Base-by-base conservation (phyloP, 192 early-diverging fungal genomes). In the Phlyctochytrium arcticum region DNA sequence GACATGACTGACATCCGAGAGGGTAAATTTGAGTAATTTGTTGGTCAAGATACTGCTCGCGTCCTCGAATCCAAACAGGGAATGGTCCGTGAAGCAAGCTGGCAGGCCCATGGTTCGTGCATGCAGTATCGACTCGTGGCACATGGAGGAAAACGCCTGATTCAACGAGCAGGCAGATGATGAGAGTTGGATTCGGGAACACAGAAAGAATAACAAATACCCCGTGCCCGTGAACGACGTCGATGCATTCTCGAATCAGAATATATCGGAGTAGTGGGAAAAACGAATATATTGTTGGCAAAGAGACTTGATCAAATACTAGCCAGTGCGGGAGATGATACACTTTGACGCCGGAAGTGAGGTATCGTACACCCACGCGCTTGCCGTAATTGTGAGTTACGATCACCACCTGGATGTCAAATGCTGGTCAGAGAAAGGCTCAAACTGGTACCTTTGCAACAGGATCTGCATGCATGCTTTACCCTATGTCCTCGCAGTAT, bases 1-100 rank as follows among this genome's bases (percentile, higher is more conserved):
- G 24, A 95, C 94, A 73, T 97, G 95, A 57, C 95, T 89, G 31
- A 98, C 84, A 60, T 99, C 96, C n/a, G 90, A 92, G 26, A 99
- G 71, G 5, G 95, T 95, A 54, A 96, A 98, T 58, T 99, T 97
- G 10, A 98, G 79, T 55, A 98, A 74, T 77, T 99, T 99, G 85
- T 99, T 99, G 44, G 90, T 95, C 33, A 96, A 69, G 37, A 98
- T 97, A 56, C 88, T 88, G 48, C 87, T 86, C 5, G 90, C 87
- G 67, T 99, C 93, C 12, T 93, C 92, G 73, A 99, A 99, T 33
- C 96, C 96, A 78, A 98, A 89, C 33, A 99, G 78, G 29, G 93
- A 96, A 68, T 99, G 96, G 72, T 99, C 96, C 1, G 96, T 99
- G 68, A 99, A 96, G 48, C 89, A 89, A 0, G 93, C 88, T 36